Percentiles rank a stretch among this genome's conserved stretches.
phyloP scores from a whole-genome alignment of 371 early-diverging fungal genomes.

The Haplosporangium sp. region DNA sequence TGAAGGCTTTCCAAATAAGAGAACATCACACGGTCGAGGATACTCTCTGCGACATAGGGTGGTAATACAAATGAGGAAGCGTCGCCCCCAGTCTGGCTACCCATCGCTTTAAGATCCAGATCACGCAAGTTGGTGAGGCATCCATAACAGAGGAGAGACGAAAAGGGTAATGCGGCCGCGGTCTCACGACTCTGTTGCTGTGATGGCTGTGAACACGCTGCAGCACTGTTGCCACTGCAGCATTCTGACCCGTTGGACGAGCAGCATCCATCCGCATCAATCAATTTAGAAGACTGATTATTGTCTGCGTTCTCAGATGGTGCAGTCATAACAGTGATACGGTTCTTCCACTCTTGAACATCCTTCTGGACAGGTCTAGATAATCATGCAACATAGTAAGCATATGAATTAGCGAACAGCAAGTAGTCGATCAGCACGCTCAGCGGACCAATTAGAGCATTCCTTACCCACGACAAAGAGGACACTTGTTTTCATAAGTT shows the following conservation, averaged over 20 bases:
- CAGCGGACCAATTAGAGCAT: not conserved
- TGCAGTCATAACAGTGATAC: slow-evolving; percentile 61
- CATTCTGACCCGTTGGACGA: slow-evolving; percentile 35
- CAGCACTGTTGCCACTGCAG: slow-evolving; percentile 19
- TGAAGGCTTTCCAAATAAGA: slow-evolving; percentile 21
- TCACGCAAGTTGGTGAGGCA: slow-evolving; percentile 70
- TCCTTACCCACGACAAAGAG: slow-evolving; percentile 66
- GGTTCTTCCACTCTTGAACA: slow-evolving; percentile 64
- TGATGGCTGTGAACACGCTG: slow-evolving; percentile 4
- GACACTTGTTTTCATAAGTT: slow-evolving; percentile 60
- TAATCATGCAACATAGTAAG: not conserved
- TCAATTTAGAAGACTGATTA: not conserved
- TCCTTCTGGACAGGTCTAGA: slow-evolving; percentile 62
- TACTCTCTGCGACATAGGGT: slow-evolving; percentile 39
- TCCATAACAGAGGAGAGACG: slow-evolving; percentile 67
- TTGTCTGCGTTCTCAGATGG: slow-evolving; percentile 4
- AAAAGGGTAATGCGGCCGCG: slow-evolving; percentile 33
- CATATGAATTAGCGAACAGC: not conserved
- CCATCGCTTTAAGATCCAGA: slow-evolving; percentile 40
- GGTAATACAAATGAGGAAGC: slow-evolving; percentile 34
- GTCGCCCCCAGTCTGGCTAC: slow-evolving; percentile 2
- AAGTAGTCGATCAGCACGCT: not conserved
- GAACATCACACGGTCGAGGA: slow-evolving; percentile 26
- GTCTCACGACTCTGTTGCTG: not conserved
- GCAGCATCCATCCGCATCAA: slow-evolving; percentile 23